Evolutionary conservation across 1,284 basidiomycete species (phyloP), one percentile per base, ranked within the genome.

Genomic region (Cutaneotrichosporon spelunceum): DNA sequence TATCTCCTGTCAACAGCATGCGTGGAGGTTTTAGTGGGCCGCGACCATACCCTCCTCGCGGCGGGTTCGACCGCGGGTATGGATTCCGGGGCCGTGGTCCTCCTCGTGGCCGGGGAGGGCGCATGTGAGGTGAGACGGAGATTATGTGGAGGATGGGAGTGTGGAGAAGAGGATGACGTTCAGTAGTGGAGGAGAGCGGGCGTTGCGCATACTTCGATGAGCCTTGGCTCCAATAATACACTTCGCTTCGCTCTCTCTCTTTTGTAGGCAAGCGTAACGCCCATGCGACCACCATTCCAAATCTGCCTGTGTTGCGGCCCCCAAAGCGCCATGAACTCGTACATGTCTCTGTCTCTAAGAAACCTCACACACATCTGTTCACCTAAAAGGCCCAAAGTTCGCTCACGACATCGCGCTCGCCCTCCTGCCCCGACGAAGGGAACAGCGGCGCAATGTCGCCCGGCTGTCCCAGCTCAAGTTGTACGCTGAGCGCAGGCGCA

Each of bases 401-500:
- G 53, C 42, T 54, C 8, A 59, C 60, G 14, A 16, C 34, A 34
- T 59, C 63, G 21, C 60, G 42, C 27, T 60, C 53, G n/a, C 58
- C 57, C 7, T 29, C 30, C 5, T 26, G 36, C 16, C 16, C n/a
- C 16, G 47, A 36, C 2, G 14, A 19, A 19, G 57, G 54, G 66
- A 67, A 67, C 8, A 53, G 34, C 14, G 62, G 16, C 8, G 53
- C 19, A 8, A 56, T 6, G 29, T 60, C 62, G 1, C 44, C 61
- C 27, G 48, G 48, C 48, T 50, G 48, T 23, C 64, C 61, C 19
- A 66, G 50, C 60, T 77, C 75, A 19, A 75, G 56, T 4, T 71
- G 72, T 2, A 79, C 61, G 1, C 76, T 74, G 39, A 83, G 68
- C 9, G 90, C 87, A 0, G 93, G 91, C 59, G 91, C 87, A 70